A percentile compares a stretch with the other conserved stretches of the same genome.
These are phyloP conservation scores for Chlamydomonas sphaeroides DNA, from an alignment of 139 green algal species.

Conservation along the genomic window DNA sequence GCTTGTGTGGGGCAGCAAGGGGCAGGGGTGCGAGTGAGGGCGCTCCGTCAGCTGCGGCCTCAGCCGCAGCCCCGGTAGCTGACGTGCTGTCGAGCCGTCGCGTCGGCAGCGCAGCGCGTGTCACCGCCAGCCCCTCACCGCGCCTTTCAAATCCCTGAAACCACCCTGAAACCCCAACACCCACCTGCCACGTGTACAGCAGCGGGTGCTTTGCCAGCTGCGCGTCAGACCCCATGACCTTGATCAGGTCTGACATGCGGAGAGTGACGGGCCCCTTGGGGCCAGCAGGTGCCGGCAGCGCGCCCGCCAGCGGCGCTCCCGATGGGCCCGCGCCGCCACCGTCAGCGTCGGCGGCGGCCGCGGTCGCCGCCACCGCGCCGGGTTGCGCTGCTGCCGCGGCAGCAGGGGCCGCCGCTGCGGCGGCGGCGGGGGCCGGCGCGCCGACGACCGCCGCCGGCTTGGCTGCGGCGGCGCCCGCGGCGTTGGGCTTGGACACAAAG, in stretches of 20 bases:
- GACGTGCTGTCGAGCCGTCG: too few species aligned
- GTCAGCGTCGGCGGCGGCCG: background rate
- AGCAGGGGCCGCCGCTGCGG: background rate
- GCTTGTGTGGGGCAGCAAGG: too few species aligned
- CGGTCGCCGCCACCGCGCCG: background rate
- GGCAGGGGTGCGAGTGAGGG: too few species aligned
- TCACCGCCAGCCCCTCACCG: too few species aligned
- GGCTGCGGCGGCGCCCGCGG: background rate
- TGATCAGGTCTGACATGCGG: constrained; percentile 10
- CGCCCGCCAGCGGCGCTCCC: background rate
- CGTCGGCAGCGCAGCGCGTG: too few species aligned
- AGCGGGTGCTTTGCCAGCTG: constrained; percentile 25
- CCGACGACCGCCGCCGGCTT: background rate
- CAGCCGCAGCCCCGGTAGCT: too few species aligned
- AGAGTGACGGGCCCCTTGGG: background rate
- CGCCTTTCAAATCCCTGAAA: too few species aligned
- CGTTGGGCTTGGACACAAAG: background rate
- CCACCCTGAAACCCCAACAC: too few species aligned
- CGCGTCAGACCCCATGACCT: constrained; percentile 11
- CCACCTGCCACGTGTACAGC: constrained; percentile 16
- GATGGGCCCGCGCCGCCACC: background rate
- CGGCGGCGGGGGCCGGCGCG: background rate
- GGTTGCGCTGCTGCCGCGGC: background rate
- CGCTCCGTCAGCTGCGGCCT: too few species aligned
- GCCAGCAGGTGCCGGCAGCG: background rate